A percentile compares a stretch with the other conserved stretches of the same genome.
Conservation (phyloP, 306 rosid species). For the Cicer cuneatum region DNA sequence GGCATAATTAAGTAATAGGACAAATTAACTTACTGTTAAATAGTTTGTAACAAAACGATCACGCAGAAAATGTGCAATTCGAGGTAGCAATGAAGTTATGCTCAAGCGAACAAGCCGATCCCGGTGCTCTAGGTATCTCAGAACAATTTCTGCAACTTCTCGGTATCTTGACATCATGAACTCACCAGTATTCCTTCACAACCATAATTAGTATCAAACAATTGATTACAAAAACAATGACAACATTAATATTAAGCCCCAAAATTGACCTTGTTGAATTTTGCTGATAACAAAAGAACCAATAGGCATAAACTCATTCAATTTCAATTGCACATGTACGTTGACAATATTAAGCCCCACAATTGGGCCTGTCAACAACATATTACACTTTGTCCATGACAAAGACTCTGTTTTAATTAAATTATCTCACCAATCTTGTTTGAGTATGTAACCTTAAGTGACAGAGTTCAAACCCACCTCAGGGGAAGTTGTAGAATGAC, state of each 20-base stretch:
- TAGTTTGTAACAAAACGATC: slow-evolving; percentile 97
- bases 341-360: slow-evolving; percentile 26
- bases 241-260: slow-evolving; percentile 25
- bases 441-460: too few relatives aligned
- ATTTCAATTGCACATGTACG: slow-evolving; percentile 1
- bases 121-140: slow-evolving; percentile 88
- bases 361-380: slow-evolving; percentile 5
- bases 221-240: slow-evolving; percentile 16
- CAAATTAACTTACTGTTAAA: slow-evolving; percentile 66
- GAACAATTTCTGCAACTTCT: slow-evolving; percentile 98
- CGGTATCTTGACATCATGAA: slow-evolving; percentile 99
- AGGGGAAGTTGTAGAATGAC: too few relatives aligned
- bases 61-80: slow-evolving; percentile 96
- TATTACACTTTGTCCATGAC: not conserved
- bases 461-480: too few relatives aligned
- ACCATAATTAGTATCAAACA: slow-evolving; percentile 35
- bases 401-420: not conserved
- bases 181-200: slow-evolving; percentile 95
- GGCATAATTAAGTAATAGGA: slow-evolving; percentile 39
- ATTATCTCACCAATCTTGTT: slow-evolving; percentile 3
- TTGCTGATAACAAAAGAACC: slow-evolving; percentile 18
- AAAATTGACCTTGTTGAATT: slow-evolving; percentile 10
- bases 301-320: slow-evolving; percentile 8
- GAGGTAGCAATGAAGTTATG: slow-evolving; percentile 94
- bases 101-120: slow-evolving; percentile 97